These are phyloP conservation scores for Ascomycota sp. DNA, from an alignment of 2,329 filamentous ascomycete species.

Conservation along the genomic window DNA sequence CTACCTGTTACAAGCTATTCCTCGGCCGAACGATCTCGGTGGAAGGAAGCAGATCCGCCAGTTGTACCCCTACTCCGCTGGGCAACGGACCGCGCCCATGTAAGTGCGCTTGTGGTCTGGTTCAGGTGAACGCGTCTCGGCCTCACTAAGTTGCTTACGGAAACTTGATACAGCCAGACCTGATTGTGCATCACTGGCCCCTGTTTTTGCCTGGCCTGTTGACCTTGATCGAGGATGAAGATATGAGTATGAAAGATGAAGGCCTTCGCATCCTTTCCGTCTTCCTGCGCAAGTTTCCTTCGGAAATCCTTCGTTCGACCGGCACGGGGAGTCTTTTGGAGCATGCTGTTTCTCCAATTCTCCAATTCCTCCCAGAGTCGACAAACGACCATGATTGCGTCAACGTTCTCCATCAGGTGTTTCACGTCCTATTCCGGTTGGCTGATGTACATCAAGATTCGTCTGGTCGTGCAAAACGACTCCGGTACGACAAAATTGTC, in stretches of 20 bases:
- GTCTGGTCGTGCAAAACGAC: slow-evolving; percentile 8
- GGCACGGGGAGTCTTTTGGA: slow-evolving; percentile 47
- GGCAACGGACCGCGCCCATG: slow-evolving; percentile 2
- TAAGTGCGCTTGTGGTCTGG: not conserved
- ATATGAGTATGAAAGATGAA: slow-evolving; percentile 25
- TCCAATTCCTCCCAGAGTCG: slow-evolving; percentile 55
- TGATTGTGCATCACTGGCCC: slow-evolving; percentile 30
- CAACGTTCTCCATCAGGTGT: slow-evolving; percentile 38
- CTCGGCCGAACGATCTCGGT: not conserved
- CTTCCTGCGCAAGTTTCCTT: slow-evolving; percentile 33
- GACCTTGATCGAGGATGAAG: slow-evolving; percentile 41
- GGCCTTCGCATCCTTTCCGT: slow-evolving; percentile 30
- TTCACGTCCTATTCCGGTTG: slow-evolving; percentile 41
- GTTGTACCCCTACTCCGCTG: slow-evolving; percentile 1
- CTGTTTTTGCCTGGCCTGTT: slow-evolving; percentile 48
- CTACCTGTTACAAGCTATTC: not conserved
- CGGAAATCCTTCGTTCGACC: slow-evolving; percentile 30
- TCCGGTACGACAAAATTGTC: slow-evolving; percentile 29
- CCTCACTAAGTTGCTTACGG: not conserved
- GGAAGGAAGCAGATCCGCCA: not conserved
- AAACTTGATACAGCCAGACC: not conserved
- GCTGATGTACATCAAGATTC: slow-evolving; percentile 10
- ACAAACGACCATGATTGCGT: slow-evolving; percentile 53
- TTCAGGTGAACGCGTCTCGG: not conserved
- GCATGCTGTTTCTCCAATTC: slow-evolving; percentile 44